Evolutionary conservation across 1,284 basidiomycete genomes (phyloP).

Genomic region (Peniophora sp.): DNA sequence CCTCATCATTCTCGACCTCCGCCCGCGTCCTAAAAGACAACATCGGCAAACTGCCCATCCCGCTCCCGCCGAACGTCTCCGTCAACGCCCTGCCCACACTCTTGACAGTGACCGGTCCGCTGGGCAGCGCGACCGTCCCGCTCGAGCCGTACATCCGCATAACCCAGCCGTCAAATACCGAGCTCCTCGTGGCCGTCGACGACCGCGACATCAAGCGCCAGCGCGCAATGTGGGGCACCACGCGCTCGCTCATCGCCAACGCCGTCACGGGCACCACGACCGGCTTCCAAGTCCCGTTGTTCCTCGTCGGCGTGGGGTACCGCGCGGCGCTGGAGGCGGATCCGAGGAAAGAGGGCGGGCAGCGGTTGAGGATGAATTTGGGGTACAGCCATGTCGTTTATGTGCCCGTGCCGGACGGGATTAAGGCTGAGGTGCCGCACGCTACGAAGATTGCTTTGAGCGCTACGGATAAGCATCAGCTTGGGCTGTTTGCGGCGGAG

Average conservation of each 20-base stretch:
- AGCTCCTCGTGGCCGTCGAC: constrained; percentile 60
- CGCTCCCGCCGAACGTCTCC: constrained; percentile 60
- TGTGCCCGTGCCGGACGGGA: constrained; percentile 74
- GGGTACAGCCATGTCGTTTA: constrained; percentile 87
- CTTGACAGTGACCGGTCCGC: constrained; percentile 65
- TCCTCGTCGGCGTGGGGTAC: constrained; percentile 94
- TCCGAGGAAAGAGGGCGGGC: constrained; percentile 58
- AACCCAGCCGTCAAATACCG: constrained; percentile 39
- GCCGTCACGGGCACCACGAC: constrained; percentile 86
- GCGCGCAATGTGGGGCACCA: constrained; percentile 89
- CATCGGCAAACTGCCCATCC: constrained; percentile 77
- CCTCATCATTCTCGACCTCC: constrained; percentile 41
- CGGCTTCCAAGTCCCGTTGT: constrained; percentile 78
- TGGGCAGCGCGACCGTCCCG: constrained; percentile 64
- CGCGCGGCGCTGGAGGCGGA: constrained; percentile 83
- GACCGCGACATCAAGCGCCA: constrained; percentile 70
- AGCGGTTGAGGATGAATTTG: constrained; percentile 80
- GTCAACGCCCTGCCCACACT: constrained; percentile 45
- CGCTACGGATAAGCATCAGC: constrained; percentile 67
- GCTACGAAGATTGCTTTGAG: constrained; percentile 64
- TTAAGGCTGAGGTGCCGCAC: constrained; percentile 67
- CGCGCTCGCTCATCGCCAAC: constrained; percentile 83
- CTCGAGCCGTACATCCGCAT: constrained; percentile 67
- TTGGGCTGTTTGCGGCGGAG: constrained; percentile 85
- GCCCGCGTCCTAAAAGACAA: constrained; percentile 47